Percentiles rank a stretch among this genome's conserved stretches.
Conservation (phyloP, 345 rosid species). For the Pistacia vera region DNA sequence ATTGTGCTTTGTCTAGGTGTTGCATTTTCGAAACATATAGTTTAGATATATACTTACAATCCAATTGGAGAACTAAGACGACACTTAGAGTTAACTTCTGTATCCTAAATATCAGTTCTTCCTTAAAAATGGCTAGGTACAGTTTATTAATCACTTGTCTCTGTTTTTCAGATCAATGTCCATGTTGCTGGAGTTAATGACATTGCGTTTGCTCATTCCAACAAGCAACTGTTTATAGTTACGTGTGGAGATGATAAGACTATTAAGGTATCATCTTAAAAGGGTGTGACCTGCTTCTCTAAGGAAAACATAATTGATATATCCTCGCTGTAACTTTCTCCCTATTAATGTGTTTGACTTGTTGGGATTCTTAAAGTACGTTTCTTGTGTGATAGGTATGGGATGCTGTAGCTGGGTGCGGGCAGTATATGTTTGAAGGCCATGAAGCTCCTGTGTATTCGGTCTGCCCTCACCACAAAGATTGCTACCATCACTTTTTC, state of each 20-base stretch:
- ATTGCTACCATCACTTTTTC: no score
- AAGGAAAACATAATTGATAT: background rate
- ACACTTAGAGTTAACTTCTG: constrained; percentile 50
- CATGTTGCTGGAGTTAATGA: constrained; percentile 67
- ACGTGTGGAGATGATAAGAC: constrained; percentile 74
- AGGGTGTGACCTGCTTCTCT: background rate
- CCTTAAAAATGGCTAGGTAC: background rate
- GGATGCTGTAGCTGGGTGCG: no score
- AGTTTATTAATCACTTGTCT: constrained; percentile 8
- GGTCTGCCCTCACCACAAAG: no score
- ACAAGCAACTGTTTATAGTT: constrained; percentile 52
- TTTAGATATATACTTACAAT: constrained; percentile 69
- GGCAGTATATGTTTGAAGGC: no score
- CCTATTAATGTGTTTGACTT: background rate
- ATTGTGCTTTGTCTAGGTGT: constrained; percentile 47
- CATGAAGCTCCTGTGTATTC: no score
- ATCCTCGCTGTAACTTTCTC: background rate
- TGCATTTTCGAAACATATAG: constrained; percentile 80
- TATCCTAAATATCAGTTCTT: background rate
- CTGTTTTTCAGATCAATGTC: constrained; percentile 57
- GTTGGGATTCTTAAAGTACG: background rate
- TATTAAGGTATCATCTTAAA: constrained; percentile 45
- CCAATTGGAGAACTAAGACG: constrained; percentile 47
- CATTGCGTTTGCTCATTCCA: constrained; percentile 58
- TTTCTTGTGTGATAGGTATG: constrained; percentile 38